Evolutionary conservation across 306 rosid genomes (phyloP).

Genomic region (Senna tora): DNA sequence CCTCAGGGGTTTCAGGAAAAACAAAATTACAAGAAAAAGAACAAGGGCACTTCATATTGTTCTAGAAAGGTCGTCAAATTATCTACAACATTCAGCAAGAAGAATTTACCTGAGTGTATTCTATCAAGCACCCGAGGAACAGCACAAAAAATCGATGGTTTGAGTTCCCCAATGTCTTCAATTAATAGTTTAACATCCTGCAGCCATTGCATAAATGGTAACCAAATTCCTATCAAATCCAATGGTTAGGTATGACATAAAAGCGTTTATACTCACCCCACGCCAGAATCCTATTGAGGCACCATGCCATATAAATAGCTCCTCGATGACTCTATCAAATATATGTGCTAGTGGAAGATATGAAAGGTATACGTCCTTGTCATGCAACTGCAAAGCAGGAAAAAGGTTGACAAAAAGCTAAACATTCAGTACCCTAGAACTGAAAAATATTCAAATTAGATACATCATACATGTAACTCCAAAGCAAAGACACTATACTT

Average conservation of each 20-base stretch:
- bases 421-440: constrained; percentile 37
- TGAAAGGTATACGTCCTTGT: constrained; percentile 74
- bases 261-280: constrained; percentile 66
- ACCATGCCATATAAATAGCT: constrained; percentile 73
- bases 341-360: constrained; percentile 97
- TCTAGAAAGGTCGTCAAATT: constrained; percentile 11
- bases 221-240: constrained; percentile 23
- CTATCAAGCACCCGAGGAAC: constrained; percentile 97
- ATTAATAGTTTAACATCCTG: constrained; percentile 80
- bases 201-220: constrained; percentile 35
- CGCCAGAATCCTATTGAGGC: constrained; percentile 96
- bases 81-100: neutral
- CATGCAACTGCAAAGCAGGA: constrained; percentile 50
- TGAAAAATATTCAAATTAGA: constrained; percentile 8
- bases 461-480: constrained; percentile 11
- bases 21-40: no score
- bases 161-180: constrained; percentile 84
- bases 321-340: constrained; percentile 87
- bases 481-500: constrained; percentile 8
- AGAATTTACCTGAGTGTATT: constrained; percentile 66
- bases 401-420: constrained; percentile 7
- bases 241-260: constrained; percentile 36
- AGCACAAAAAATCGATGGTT: constrained; percentile 83
- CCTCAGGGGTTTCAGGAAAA: neutral
- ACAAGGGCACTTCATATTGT: no score